phyloP scores from a whole-genome alignment of 1,284 basidiomycete species.

The Ceratobasidium theobromae region DNA sequence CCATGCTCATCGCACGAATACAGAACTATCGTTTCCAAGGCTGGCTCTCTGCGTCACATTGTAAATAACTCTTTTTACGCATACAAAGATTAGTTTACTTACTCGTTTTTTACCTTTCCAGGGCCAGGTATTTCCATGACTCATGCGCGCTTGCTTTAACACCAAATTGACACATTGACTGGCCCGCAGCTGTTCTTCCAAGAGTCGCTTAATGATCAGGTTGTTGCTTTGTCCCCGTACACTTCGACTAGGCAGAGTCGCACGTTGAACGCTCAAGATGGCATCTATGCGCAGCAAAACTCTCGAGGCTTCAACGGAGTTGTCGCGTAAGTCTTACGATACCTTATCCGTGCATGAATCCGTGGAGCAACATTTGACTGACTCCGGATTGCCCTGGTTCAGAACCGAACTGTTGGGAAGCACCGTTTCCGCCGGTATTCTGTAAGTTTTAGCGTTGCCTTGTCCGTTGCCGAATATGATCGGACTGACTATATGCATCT shows the following conservation, averaged over 20 bases:
- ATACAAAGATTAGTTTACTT: neutral
- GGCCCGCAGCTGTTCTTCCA: constrained; percentile 1
- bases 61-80: neutral
- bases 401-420: constrained; percentile 12
- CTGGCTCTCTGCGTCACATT: constrained; percentile 17
- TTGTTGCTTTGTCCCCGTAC: constrained; percentile 14
- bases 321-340: constrained; percentile 9
- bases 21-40: constrained; percentile 9
- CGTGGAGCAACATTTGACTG: no score
- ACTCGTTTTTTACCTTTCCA: neutral
- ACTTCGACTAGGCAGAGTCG: constrained; percentile 7
- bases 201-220: constrained; percentile 13
- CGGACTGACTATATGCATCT: constrained; percentile 1
- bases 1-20: neutral
- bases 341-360: no score
- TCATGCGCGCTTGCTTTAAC: no score
- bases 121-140: constrained; percentile 12
- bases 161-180: neutral
- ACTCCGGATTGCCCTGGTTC: neutral
- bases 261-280: constrained; percentile 14
- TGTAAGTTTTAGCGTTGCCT: neutral
- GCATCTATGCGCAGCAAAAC: constrained; percentile 13
- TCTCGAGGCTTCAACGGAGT: constrained; percentile 8
- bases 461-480: neutral
- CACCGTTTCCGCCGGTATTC: constrained; percentile 6